phyloP scores from a whole-genome alignment of 2,329 filamentous ascomycete genomes.

The Torrubiellomyces zombiae region DNA sequence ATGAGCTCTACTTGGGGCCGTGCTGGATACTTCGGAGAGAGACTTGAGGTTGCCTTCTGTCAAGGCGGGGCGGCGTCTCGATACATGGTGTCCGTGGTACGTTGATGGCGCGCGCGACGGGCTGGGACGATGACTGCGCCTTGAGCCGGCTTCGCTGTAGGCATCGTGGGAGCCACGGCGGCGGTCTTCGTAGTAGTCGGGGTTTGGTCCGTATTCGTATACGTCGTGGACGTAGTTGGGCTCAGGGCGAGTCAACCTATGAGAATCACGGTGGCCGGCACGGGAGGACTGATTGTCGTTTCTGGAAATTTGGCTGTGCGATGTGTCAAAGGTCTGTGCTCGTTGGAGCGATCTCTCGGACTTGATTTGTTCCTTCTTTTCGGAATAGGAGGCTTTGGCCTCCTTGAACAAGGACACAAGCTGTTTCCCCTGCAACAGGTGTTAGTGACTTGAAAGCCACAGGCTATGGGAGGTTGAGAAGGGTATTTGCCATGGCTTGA shows the following conservation, averaged over 20 bases:
- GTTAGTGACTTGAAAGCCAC: not conserved
- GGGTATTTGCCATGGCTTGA: not conserved
- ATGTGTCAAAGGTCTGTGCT: constrained; percentile 37
- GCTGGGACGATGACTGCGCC: constrained; percentile 22
- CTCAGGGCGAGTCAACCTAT: too few relatives aligned
- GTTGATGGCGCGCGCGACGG: constrained; percentile 16
- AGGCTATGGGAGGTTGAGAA: not conserved
- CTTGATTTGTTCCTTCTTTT: constrained; percentile 70
- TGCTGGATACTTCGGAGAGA: constrained; percentile 34
- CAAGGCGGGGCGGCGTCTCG: constrained; percentile 22
- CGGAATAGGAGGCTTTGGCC: constrained; percentile 71
- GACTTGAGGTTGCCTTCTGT: constrained; percentile 36
- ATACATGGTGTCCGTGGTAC: constrained; percentile 14
- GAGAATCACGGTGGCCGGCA: not conserved
- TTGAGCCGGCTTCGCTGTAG: constrained; percentile 23
- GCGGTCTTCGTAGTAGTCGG: constrained; percentile 18
- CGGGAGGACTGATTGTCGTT: not conserved
- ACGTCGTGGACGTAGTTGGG: constrained; percentile 15
- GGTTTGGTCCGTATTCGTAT: constrained; percentile 11
- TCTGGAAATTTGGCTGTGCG: constrained; percentile 5
- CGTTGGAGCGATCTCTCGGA: constrained; percentile 45
- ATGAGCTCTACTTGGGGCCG: constrained; percentile 25
- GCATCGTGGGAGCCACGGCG: constrained; percentile 12
- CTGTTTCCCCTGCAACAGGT: constrained; percentile 56
- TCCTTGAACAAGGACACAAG: constrained; percentile 84